phyloP scores from a whole-genome alignment of 352 stramenopile species.

The Paralagenidium karlingii region DNA sequence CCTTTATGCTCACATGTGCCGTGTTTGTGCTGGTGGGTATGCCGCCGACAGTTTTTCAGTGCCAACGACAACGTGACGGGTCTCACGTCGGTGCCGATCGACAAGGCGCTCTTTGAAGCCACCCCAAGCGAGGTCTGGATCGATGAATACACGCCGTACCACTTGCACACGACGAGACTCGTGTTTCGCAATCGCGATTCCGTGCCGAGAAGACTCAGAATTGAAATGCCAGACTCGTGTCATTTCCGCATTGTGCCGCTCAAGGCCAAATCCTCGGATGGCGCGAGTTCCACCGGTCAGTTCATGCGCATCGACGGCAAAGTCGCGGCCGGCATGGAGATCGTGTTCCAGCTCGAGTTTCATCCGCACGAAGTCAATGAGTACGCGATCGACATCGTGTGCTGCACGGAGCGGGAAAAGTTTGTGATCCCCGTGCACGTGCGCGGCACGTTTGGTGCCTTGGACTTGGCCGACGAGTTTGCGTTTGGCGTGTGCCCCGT shows the following conservation, averaged over 20 bases:
- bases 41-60: too few relatives aligned
- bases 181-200: constrained; percentile 88
- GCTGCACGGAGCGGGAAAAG: constrained; percentile 89
- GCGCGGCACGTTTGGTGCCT: constrained; percentile 60
- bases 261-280: too few relatives aligned
- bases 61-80: constrained; percentile 54
- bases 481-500: constrained; percentile 79
- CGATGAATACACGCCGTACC: constrained; percentile 87
- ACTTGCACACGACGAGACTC: constrained; percentile 65
- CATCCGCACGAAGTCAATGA: constrained; percentile 81
- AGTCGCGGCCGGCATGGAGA: constrained; percentile 90
- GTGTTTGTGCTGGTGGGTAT: too few relatives aligned
- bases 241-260: constrained; percentile 76
- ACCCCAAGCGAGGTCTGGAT: constrained; percentile 80
- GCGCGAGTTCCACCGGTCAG: constrained; percentile 1
- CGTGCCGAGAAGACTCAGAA: constrained; percentile 82
- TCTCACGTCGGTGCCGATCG: constrained; percentile 64
- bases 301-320: constrained; percentile 45
- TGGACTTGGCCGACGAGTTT: constrained; percentile 87
- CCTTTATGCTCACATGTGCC: too few relatives aligned
- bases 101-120: constrained; percentile 82
- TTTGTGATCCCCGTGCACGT: constrained; percentile 87
- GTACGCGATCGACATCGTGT: constrained; percentile 86
- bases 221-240: constrained; percentile 72
- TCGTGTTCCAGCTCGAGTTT: constrained; percentile 86